Evolutionary conservation across 148 eudicot genomes (phyloP).

Genomic region (Euryodendron excelsum): DNA sequence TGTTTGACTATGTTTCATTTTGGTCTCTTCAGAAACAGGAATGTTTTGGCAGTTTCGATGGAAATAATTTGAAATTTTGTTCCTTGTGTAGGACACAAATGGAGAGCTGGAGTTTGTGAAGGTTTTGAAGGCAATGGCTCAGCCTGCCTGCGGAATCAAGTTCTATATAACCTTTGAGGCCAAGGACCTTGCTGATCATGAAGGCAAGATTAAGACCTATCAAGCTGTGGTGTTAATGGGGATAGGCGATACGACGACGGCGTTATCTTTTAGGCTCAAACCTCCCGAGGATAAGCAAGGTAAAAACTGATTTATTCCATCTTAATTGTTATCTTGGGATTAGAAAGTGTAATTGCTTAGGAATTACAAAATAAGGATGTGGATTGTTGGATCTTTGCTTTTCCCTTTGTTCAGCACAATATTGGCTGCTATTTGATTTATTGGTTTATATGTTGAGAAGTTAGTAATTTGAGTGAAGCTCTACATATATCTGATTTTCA

Average conservation of each 20-base stretch:
- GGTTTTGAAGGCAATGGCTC: constrained; percentile 2
- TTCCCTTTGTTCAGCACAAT: too few species aligned
- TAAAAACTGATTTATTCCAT: not conserved
- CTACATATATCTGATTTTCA: not conserved
- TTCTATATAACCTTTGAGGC: not conserved
- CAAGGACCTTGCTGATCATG: constrained; percentile 3
- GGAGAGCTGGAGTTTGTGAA: not conserved
- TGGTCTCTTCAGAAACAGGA: not conserved
- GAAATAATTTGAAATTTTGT: too few species aligned
- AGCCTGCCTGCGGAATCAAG: not conserved
- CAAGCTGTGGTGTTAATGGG: not conserved
- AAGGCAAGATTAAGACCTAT: not conserved
- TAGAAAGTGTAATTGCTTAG: too few species aligned
- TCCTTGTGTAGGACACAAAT: not conserved
- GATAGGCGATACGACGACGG: not conserved
- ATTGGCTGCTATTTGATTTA: too few species aligned
- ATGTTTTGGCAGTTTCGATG: not conserved
- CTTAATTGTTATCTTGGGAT: not conserved
- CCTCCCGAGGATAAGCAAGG: not conserved
- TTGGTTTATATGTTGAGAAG: too few species aligned
- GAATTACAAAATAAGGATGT: too few species aligned
- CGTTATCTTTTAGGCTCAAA: not conserved
- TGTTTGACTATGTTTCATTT: not conserved
- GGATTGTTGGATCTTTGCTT: too few species aligned
- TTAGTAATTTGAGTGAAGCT: too few species aligned